Conservation (phyloP, 2,329 filamentous ascomycete genomes). For the Davidsoniella neocaledoniae region DNA sequence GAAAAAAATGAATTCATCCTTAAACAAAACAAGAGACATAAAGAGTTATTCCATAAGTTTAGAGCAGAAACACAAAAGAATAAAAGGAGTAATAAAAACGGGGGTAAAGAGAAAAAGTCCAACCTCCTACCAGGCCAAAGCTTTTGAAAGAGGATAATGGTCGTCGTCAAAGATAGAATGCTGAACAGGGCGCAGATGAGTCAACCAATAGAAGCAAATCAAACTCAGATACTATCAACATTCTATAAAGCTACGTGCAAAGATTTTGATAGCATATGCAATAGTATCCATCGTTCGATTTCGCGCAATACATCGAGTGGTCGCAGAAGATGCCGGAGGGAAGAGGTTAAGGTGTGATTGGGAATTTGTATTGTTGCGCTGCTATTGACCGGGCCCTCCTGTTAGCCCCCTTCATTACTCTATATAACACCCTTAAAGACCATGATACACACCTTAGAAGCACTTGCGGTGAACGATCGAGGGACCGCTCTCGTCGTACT, state of each 20-base stretch:
- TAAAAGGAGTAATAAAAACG: constrained; percentile 20
- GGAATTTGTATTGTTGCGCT: constrained; percentile 20
- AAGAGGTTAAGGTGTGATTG: constrained; percentile 14
- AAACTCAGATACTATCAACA: too few relatives aligned
- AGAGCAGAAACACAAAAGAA: constrained; percentile 13
- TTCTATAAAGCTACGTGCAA: background rate
- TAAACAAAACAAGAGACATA: constrained; percentile 7
- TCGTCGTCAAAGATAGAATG: constrained; percentile 6
- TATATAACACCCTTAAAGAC: constrained; percentile 6
- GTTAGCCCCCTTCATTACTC: constrained; percentile 15
- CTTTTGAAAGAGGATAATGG: constrained; percentile 11
- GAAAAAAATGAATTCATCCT: constrained; percentile 5
- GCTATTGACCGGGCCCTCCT: constrained; percentile 9
- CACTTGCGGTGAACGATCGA: constrained; percentile 99
- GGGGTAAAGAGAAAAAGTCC: constrained; percentile 4
- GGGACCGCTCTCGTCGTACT: constrained; percentile 99
- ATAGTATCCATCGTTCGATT: background rate
- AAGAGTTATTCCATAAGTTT: constrained; percentile 6
- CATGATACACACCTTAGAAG: constrained; percentile 64
- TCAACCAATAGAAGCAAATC: too few relatives aligned
- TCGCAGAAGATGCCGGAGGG: too few relatives aligned
- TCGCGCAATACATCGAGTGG: too few relatives aligned
- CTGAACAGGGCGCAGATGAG: background rate
- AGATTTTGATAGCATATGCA: background rate
- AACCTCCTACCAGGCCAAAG: constrained; percentile 10